Conservation (phyloP, 352 stramenopile genomes). For the Pythium aristosporum region DNA sequence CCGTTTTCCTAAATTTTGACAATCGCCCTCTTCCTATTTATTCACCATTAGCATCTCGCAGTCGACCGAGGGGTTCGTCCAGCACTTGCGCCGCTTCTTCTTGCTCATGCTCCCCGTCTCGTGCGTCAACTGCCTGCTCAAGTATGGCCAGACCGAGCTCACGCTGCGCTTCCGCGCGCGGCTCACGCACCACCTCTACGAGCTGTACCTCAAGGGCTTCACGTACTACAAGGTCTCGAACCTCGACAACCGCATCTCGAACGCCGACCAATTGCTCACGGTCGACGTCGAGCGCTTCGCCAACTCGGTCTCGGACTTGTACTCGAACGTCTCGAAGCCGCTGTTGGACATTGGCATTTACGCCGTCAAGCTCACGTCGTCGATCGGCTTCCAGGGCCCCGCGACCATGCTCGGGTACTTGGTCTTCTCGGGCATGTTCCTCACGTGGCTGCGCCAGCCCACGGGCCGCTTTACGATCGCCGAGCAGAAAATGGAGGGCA, state of each 20-base stretch:
- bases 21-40: neutral
- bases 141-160: conserved; percentile 80
- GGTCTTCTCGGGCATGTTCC: conserved; percentile 42
- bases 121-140: conserved; percentile 80
- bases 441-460: conserved; percentile 51
- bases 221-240: conserved; percentile 92
- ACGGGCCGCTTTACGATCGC: conserved; percentile 80
- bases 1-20: too few relatives aligned
- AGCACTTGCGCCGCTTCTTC: conserved; percentile 72
- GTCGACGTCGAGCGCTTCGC: conserved; percentile 86
- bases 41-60: conserved; percentile 48
- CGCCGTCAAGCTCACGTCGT: conserved; percentile 55
- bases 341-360: conserved; percentile 85
- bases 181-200: conserved; percentile 80
- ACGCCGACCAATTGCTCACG: conserved; percentile 86
- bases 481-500: conserved; percentile 81
- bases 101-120: conserved; percentile 76
- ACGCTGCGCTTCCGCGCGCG: conserved; percentile 81
- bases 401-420: conserved; percentile 63
- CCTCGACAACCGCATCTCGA: conserved; percentile 84
- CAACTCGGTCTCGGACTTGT: conserved; percentile 83
- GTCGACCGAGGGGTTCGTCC: conserved; percentile 61
- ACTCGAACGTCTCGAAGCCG: conserved; percentile 87
- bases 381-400: conserved; percentile 74
- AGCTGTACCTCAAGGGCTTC: conserved; percentile 85